These are phyloP conservation scores for Isoetes taiwanensis DNA, from an alignment of 75 land plant species.

Conservation along the genomic window DNA sequence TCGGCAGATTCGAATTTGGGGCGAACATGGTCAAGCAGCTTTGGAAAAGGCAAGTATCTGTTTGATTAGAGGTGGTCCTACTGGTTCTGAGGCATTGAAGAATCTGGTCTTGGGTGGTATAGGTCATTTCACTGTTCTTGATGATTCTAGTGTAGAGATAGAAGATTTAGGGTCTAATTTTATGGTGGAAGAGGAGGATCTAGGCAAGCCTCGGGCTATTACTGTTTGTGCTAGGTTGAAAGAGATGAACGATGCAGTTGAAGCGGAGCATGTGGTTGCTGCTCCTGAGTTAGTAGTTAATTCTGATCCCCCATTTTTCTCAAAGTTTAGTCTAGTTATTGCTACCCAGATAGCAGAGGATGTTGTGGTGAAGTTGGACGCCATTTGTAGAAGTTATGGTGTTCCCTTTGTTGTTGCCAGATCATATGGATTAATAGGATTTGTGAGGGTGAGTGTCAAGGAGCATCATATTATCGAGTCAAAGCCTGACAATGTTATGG, in stretches of 20 bases:
- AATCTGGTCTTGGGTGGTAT: constrained; percentile 93
- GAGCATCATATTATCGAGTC: constrained; percentile 91
- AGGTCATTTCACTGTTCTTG: constrained; percentile 79
- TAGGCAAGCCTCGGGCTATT: constrained; percentile 86
- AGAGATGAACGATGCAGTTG: constrained; percentile 87
- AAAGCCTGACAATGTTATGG: constrained; percentile 80
- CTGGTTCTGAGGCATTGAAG: constrained; percentile 85
- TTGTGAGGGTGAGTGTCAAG: constrained; percentile 83
- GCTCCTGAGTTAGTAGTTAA: constrained; percentile 69
- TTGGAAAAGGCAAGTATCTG: constrained; percentile 78
- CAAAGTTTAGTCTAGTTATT: constrained; percentile 74
- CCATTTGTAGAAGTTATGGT: constrained; percentile 66
- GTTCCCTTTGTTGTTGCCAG: constrained; percentile 74
- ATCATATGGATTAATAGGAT: constrained; percentile 87
- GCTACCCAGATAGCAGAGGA: constrained; percentile 85
- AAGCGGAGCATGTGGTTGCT: constrained; percentile 78
- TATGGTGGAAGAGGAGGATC: constrained; percentile 59
- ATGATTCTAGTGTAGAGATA: constrained; percentile 59
- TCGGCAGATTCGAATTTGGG: constrained; percentile 66
- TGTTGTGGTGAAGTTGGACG: constrained; percentile 56
- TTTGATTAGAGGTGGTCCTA: constrained; percentile 86
- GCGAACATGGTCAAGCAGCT: constrained; percentile 89
- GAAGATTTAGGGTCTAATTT: constrained; percentile 90
- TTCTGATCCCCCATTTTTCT: constrained; percentile 65
- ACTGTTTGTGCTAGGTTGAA: constrained; percentile 69